Evolutionary conservation across 163 green algal species (phyloP).

Genomic region (Chlorella variabilis): DNA sequence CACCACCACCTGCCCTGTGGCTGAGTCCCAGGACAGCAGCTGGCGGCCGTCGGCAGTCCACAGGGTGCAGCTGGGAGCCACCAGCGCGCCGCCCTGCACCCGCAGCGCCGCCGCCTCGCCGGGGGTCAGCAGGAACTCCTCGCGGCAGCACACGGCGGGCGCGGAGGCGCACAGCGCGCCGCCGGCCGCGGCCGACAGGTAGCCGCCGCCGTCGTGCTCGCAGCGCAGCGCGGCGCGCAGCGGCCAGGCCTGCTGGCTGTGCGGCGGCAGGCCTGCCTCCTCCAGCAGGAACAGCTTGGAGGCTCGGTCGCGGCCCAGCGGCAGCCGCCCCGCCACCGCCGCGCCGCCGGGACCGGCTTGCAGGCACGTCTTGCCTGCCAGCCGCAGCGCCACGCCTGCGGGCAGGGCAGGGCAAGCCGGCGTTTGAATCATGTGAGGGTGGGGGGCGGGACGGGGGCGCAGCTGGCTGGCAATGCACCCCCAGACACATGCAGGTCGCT

Average conservation of each 20-base stretch:
- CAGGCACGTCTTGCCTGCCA: conserved; percentile 24
- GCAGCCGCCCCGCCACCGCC: neutral
- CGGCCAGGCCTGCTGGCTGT: conserved; percentile 26
- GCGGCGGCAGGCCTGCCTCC: conserved; percentile 13
- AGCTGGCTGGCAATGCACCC: too few relatives aligned
- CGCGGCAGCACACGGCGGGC: conserved; percentile 17
- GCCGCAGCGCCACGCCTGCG: conserved; percentile 10
- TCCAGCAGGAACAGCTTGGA: conserved; percentile 33
- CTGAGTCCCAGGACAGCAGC: neutral
- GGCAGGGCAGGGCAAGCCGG: neutral
- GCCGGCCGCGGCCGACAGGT: conserved; percentile 5
- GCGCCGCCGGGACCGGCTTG: neutral
- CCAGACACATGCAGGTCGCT: too few relatives aligned
- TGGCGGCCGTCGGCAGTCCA: conserved; percentile 4
- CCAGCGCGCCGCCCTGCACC: neutral
- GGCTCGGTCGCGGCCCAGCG: conserved; percentile 13
- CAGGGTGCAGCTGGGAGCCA: neutral
- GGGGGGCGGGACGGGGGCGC: too few relatives aligned
- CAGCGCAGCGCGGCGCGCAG: conserved; percentile 20
- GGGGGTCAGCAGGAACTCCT: conserved; percentile 21
- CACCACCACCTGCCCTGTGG: conserved; percentile 17
- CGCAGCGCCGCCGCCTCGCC: neutral
- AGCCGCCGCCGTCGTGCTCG: neutral
- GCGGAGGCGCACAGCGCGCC: neutral
- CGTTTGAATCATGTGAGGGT: neutral